These are phyloP conservation scores for Talaromyces proteolyticus DNA, from an alignment of 495 filamentous ascomycete species.

Conservation along the genomic window DNA sequence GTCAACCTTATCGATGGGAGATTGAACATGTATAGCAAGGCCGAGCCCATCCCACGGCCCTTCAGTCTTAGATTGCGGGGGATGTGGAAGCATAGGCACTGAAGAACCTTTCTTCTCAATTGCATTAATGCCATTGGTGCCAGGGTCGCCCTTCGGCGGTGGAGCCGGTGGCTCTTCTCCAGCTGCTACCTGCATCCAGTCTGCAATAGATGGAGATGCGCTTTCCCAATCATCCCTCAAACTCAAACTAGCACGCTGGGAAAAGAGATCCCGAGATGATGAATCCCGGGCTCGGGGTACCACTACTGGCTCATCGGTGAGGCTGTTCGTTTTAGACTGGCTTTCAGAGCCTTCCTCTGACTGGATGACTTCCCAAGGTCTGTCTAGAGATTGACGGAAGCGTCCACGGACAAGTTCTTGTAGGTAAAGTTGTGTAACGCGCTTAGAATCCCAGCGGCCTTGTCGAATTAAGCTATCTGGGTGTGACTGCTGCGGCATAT, in stretches of 20 bases:
- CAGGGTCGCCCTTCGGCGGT: conserved; percentile 11
- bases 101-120: conserved; percentile 22
- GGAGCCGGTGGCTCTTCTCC: conserved; percentile 25
- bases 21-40: conserved; percentile 28
- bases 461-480: conserved; percentile 43
- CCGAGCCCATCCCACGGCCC: conserved; percentile 21
- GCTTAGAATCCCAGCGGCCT: conserved; percentile 48
- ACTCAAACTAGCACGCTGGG: conserved; percentile 37
- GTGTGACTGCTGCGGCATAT: conserved; percentile 13
- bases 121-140: conserved; percentile 14
- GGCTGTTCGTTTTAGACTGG: conserved; percentile 11
- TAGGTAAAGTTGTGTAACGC: conserved; percentile 47
- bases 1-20: conserved; percentile 19
- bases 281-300: conserved; percentile 21
- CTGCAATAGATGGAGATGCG: conserved; percentile 50
- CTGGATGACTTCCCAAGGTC: neutral
- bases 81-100: conserved; percentile 9
- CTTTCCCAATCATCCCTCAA: conserved; percentile 47
- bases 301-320: conserved; percentile 32
- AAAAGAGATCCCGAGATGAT: conserved; percentile 12
- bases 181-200: conserved; percentile 46
- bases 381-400: conserved; percentile 11
- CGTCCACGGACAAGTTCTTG: conserved; percentile 41
- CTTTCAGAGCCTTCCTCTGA: neutral
- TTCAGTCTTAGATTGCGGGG: conserved; percentile 8